A percentile compares a stretch with the other conserved stretches of the same genome.
These are phyloP conservation scores for Aspergillus olivimuriae DNA, from an alignment of 495 filamentous ascomycete genomes.

Conservation along the genomic window DNA sequence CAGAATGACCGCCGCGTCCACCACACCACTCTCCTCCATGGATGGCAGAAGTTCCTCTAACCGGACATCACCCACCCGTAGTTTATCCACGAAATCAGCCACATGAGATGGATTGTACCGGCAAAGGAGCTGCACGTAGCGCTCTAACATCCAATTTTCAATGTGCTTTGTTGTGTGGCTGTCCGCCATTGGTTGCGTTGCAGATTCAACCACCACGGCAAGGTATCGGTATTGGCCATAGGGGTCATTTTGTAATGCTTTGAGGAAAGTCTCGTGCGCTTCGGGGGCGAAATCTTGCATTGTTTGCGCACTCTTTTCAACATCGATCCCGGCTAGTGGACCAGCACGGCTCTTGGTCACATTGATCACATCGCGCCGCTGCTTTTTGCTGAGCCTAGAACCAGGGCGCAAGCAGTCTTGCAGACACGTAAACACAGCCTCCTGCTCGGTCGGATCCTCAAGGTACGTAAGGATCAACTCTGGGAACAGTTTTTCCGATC, in stretches of 20 bases:
- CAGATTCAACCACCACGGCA: constrained; percentile 67
- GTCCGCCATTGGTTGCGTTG: constrained; percentile 32
- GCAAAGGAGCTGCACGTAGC: constrained; percentile 88
- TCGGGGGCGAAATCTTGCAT: constrained; percentile 61
- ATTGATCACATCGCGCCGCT: constrained; percentile 65
- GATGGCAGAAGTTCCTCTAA: constrained; percentile 76
- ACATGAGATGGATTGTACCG: constrained; percentile 75
- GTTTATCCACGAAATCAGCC: constrained; percentile 70
- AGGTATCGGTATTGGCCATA: constrained; percentile 73
- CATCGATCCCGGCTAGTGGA: constrained; percentile 65
- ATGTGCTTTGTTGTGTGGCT: constrained; percentile 19
- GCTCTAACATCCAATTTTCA: constrained; percentile 60
- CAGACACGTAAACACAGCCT: constrained; percentile 71
- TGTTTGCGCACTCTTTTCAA: constrained; percentile 58
- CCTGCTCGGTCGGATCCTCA: constrained; percentile 71
- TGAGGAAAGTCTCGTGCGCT: constrained; percentile 64
- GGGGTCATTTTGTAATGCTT: constrained; percentile 55
- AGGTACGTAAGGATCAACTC: constrained; percentile 77
- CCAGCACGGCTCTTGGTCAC: constrained; percentile 63
- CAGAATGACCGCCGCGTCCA: constrained; percentile 89
- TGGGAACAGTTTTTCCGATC: constrained; percentile 70
- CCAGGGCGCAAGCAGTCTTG: constrained; percentile 71
- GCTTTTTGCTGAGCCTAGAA: constrained; percentile 63
- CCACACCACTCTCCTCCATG: constrained; percentile 81
- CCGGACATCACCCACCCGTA: constrained; percentile 73